Evolutionary conservation across 805 yeast species (phyloP).

Genomic region (Candida piceae): DNA sequence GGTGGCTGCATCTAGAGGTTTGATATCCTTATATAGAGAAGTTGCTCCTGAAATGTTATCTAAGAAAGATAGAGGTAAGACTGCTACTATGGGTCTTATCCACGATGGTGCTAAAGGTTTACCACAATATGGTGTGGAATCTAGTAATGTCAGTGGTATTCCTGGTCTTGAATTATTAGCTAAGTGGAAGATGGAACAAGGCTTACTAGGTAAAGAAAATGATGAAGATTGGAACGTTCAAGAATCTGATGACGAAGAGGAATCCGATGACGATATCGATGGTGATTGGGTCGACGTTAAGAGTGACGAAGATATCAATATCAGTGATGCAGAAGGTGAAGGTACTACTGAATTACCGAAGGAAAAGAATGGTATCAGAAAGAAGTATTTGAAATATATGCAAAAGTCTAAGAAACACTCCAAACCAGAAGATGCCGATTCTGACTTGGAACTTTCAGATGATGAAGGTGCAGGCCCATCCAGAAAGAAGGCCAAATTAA

Average conservation of each 20-base stretch:
- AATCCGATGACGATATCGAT: constrained; percentile 57
- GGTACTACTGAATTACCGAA: constrained; percentile 30
- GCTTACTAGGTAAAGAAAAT: constrained; percentile 47
- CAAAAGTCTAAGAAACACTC: constrained; percentile 25
- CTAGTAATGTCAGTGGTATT: constrained; percentile 58
- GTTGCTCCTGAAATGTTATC: constrained; percentile 94
- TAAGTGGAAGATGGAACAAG: constrained; percentile 71
- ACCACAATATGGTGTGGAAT: constrained; percentile 74
- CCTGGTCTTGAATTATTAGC: constrained; percentile 90
- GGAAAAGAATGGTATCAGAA: constrained; percentile 30
- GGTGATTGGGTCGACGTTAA: constrained; percentile 93
- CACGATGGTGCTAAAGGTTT: constrained; percentile 44
- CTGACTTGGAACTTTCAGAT: constrained; percentile 50
- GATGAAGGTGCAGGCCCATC: constrained; percentile 32
- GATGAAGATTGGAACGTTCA: constrained; percentile 61
- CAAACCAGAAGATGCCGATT: constrained; percentile 31
- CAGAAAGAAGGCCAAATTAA: constrained; percentile 31
- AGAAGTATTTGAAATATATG: constrained; percentile 31
- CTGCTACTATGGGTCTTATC: constrained; percentile 78
- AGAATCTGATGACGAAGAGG: constrained; percentile 46
- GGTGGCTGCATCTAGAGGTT: constrained; percentile 86
- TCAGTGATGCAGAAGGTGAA: constrained; percentile 47
- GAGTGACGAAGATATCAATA: constrained; percentile 68
- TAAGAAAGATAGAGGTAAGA: constrained; percentile 88
- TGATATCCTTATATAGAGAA: constrained; percentile 83